Conservation (phyloP, 1,284 basidiomycete genomes). For the Apiotrichum brassicae region DNA sequence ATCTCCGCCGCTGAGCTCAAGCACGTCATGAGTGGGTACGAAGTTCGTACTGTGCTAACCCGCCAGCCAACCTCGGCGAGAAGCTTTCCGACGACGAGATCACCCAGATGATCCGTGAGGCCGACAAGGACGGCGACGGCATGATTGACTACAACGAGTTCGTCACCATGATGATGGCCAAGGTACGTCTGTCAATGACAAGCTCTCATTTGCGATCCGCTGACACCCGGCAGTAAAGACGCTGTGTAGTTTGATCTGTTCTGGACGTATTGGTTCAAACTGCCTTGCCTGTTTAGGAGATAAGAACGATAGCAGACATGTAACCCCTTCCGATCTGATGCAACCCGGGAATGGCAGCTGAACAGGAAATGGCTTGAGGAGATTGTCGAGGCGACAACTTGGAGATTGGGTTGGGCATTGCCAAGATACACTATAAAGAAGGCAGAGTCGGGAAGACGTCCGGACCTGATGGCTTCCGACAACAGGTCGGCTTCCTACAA, state of each 20-base stretch:
- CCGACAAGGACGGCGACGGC: slow-evolving; percentile 71
- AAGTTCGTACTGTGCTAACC: neutral
- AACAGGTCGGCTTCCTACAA: too few species aligned
- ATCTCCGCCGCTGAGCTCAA: slow-evolving; percentile 65
- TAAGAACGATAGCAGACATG: slow-evolving; percentile 4
- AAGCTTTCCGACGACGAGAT: slow-evolving; percentile 89
- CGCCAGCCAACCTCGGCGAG: slow-evolving; percentile 61
- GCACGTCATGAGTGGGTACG: slow-evolving; percentile 80
- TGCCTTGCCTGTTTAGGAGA: too few species aligned
- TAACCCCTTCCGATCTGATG: neutral
- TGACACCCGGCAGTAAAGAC: slow-evolving; percentile 1
- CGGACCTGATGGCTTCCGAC: too few species aligned
- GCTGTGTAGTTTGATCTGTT: neutral
- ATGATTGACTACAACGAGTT: slow-evolving; percentile 51
- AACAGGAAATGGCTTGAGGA: too few species aligned
- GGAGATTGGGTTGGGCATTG: too few species aligned
- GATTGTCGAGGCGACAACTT: too few species aligned
- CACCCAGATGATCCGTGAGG: slow-evolving; percentile 98
- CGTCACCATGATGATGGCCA: slow-evolving; percentile 52
- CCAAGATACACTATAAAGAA: too few species aligned
- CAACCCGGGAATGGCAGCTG: too few species aligned
- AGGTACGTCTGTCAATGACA: slow-evolving; percentile 12
- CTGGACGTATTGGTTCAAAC: neutral
- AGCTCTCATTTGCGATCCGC: neutral
- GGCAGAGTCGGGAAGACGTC: too few species aligned